These are phyloP conservation scores for Solanum paucissectum DNA, from an alignment of 257 asterid genomes.

Conservation along the genomic window DNA sequence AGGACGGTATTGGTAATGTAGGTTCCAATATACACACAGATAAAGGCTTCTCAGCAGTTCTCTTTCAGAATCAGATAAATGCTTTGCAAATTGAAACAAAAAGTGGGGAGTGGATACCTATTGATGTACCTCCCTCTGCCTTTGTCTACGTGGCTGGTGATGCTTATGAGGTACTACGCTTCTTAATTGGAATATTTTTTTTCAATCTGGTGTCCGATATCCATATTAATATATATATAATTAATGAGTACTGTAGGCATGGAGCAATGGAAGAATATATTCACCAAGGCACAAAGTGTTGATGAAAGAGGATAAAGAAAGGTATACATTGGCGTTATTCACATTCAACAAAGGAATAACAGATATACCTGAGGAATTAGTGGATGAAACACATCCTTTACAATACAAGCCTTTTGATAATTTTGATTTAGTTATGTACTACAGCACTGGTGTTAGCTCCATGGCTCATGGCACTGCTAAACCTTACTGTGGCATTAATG, in stretches of 20 bases:
- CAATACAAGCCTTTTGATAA: slow-evolving; percentile 37
- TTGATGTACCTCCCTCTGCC: slow-evolving; percentile 38
- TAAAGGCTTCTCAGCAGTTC: slow-evolving; percentile 40
- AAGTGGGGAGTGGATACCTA: slow-evolving; percentile 39
- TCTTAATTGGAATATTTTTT: too few relatives aligned
- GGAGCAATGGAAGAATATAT: slow-evolving; percentile 60
- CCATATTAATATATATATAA: too few relatives aligned
- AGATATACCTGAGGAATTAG: slow-evolving; percentile 38
- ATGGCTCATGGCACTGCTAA: background rate
- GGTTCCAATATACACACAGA: slow-evolving; percentile 51
- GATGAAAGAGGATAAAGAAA: slow-evolving; percentile 26
- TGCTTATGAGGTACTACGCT: slow-evolving; percentile 4
- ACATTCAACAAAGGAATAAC: slow-evolving; percentile 38
- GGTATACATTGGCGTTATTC: slow-evolving; percentile 39
- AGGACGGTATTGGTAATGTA: background rate
- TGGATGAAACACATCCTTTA: slow-evolving; percentile 43
- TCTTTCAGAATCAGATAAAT: slow-evolving; percentile 43
- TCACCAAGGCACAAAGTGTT: slow-evolving; percentile 45
- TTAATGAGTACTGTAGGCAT: slow-evolving; percentile 24
- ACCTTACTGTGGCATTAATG: slow-evolving; percentile 1
- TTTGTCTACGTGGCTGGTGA: slow-evolving; percentile 61
- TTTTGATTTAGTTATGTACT: slow-evolving; percentile 27
- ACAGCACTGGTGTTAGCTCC: background rate
- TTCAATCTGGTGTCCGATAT: too few relatives aligned
- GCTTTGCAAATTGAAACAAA: slow-evolving; percentile 41